Percentiles rank a stretch among this genome's conserved stretches.
Conservation (phyloP, 768 basidiomycete species). For the Boletus coccyginus region DNA sequence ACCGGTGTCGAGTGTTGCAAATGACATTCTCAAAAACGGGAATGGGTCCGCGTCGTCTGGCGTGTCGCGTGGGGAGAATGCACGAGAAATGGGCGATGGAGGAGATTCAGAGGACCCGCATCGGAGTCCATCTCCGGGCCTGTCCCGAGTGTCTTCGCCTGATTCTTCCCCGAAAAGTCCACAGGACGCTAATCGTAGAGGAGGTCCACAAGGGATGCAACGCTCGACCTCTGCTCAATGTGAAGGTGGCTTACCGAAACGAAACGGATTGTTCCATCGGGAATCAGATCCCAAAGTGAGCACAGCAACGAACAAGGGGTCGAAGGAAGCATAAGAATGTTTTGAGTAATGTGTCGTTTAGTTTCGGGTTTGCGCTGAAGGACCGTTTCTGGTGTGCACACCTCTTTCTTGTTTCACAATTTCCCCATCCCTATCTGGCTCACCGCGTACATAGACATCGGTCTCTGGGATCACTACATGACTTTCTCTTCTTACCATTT, state of each 20-base stretch:
- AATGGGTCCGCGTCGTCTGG: neutral
- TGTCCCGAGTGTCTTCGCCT: slow-evolving; percentile 6
- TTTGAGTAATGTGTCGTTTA: slow-evolving; percentile 8
- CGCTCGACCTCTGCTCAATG: slow-evolving; percentile 28
- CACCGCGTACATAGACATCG: slow-evolving; percentile 9
- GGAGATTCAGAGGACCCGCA: slow-evolving; percentile 4
- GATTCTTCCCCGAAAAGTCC: slow-evolving; percentile 4
- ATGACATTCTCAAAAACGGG: slow-evolving; percentile 36
- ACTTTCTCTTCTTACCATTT: slow-evolving; percentile 1
- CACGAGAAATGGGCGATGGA: neutral
- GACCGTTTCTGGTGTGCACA: slow-evolving; percentile 1
- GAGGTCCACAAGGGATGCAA: slow-evolving; percentile 22
- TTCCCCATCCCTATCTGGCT: slow-evolving; percentile 9
- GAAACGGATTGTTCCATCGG: slow-evolving; percentile 29
- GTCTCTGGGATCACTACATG: slow-evolving; percentile 7
- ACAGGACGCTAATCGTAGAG: slow-evolving; percentile 17
- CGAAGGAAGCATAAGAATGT: slow-evolving; percentile 20
- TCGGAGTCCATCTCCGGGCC: slow-evolving; percentile 6
- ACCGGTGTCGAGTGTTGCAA: slow-evolving; percentile 33
- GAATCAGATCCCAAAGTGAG: slow-evolving; percentile 31
- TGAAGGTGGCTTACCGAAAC: slow-evolving; percentile 25
- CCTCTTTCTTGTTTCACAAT: slow-evolving; percentile 4
- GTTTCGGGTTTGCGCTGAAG: slow-evolving; percentile 5
- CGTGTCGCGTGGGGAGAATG: neutral
- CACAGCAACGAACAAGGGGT: slow-evolving; percentile 21